Percentiles rank a stretch among this genome's conserved stretches.
Conservation (phyloP, 169 alveolate genomes). For the Plasmodium yoelii region DNA sequence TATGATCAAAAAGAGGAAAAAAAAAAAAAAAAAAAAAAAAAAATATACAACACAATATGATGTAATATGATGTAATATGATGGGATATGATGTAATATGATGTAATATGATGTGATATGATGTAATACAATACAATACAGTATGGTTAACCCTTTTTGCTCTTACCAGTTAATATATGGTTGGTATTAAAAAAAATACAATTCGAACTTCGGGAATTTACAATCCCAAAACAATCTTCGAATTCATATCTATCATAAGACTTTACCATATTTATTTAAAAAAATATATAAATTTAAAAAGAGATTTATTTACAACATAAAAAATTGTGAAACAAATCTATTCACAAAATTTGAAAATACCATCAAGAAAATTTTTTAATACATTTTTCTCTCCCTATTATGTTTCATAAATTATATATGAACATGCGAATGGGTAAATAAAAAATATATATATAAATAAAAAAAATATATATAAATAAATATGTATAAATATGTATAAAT, state of each 20-base stretch:
- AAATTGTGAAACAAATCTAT: not conserved
- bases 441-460: not conserved
- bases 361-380: not conserved
- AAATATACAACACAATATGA: too few species aligned
- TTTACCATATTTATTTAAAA: slow-evolving; percentile 87
- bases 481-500: not conserved
- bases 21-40: too few species aligned
- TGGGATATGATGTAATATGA: too few species aligned
- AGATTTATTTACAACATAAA: not conserved
- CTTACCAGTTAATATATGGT: slow-evolving; percentile 76
- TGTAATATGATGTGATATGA: too few species aligned
- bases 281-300: not conserved
- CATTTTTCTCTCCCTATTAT: not conserved
- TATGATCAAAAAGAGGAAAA: not conserved
- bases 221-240: slow-evolving; percentile 86
- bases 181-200: slow-evolving; percentile 67
- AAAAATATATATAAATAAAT: not conserved
- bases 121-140: too few species aligned
- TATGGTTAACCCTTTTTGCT: too few species aligned
- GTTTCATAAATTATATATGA: not conserved
- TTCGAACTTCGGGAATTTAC: slow-evolving; percentile 83
- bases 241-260: slow-evolving; percentile 90
- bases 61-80: too few species aligned
- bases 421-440: too few species aligned
- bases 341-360: not conserved